phyloP scores from a whole-genome alignment of 257 asterid genomes.

The Primulina eburnea region DNA sequence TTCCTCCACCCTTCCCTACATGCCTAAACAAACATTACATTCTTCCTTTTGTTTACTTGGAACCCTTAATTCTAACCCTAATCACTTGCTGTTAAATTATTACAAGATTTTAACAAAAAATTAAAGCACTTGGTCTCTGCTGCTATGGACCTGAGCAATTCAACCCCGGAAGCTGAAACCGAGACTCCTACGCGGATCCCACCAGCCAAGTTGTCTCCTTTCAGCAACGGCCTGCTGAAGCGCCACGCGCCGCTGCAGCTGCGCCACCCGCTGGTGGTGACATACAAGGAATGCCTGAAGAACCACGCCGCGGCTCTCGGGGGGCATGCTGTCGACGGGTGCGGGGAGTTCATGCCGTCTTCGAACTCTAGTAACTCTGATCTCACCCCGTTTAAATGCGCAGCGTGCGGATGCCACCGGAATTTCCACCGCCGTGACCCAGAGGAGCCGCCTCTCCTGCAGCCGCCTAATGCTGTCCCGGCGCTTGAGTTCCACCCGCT shows the following conservation, averaged over 20 bases:
- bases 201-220: slow-evolving; percentile 20
- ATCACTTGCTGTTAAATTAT: slow-evolving; percentile 20
- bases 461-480: background rate
- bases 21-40: slow-evolving; percentile 15
- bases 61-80: slow-evolving; percentile 28
- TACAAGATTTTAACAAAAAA: background rate
- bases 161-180: slow-evolving; percentile 37
- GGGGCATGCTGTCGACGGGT: slow-evolving; percentile 57
- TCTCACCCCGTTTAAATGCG: slow-evolving; percentile 46
- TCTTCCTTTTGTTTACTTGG: slow-evolving; percentile 23
- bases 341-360: slow-evolving; percentile 56
- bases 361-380: slow-evolving; percentile 31
- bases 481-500: slow-evolving; percentile 20
- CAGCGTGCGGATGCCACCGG: slow-evolving; percentile 63
- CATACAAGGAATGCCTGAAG: slow-evolving; percentile 48
- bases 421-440: slow-evolving; percentile 64
- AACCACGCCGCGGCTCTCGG: slow-evolving; percentile 57
- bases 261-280: slow-evolving; percentile 29
- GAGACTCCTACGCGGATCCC: slow-evolving; percentile 36
- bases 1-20: slow-evolving; percentile 25
- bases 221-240: slow-evolving; percentile 44
- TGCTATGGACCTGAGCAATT: slow-evolving; percentile 36
- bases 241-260: slow-evolving; percentile 41
- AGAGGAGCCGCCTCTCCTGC: slow-evolving; percentile 30
- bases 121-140: slow-evolving; percentile 14